Percentiles rank a stretch among this genome's conserved stretches.
Evolutionary conservation across 2,329 filamentous ascomycete species (phyloP).

Genomic region (Mariannaea elegans): DNA sequence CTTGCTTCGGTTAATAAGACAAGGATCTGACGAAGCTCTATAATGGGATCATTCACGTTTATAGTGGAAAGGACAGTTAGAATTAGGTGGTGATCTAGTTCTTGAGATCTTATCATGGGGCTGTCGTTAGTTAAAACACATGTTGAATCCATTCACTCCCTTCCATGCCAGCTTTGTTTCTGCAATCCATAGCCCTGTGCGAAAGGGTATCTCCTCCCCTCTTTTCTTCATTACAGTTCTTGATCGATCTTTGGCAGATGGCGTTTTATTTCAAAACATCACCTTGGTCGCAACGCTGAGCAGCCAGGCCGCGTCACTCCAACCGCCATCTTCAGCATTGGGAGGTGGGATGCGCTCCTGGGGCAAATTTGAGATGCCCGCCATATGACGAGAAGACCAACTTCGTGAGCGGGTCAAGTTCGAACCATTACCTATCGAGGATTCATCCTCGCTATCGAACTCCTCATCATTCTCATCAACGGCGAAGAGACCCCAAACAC

Average conservation of each 20-base stretch:
- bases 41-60: no score
- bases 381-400: conserved; percentile 49
- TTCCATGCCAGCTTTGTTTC: neutral
- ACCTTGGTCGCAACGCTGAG: conserved; percentile 71
- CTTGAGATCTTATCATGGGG: no score
- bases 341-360: conserved; percentile 58
- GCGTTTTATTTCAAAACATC: conserved; percentile 53
- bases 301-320: conserved; percentile 75
- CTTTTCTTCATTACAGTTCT: neutral
- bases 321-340: conserved; percentile 65
- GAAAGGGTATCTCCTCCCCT: neutral
- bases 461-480: conserved; percentile 68
- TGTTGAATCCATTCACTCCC: neutral
- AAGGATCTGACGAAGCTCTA: no score
- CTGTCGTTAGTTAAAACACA: neutral
- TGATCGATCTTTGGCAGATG: neutral
- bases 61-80: no score
- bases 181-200: no score
- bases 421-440: conserved; percentile 37
- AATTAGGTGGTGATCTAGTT: no score
- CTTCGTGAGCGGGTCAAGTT: conserved; percentile 42
- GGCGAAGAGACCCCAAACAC: conserved; percentile 68
- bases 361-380: conserved; percentile 51
- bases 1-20: no score
- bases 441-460: conserved; percentile 51